Percentiles rank a stretch among this genome's conserved stretches.
Conservation (phyloP, 2,329 filamentous ascomycete species). For the Neopestalotiopsis sp. region DNA sequence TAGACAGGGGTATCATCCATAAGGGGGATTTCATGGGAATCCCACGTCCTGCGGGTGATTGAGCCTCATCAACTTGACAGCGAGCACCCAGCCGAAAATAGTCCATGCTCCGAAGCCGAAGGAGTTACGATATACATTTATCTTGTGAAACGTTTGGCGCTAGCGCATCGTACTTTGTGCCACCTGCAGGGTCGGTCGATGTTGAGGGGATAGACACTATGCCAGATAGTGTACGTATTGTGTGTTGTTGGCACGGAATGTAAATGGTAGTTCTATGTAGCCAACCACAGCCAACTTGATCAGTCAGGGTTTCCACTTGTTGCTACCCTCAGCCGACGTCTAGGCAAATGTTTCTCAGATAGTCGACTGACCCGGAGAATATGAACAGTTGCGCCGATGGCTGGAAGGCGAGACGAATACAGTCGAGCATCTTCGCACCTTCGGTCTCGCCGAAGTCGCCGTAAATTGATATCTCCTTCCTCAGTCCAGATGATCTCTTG, state of each 20-base stretch:
- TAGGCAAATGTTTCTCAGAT: background rate
- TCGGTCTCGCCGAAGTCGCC: background rate
- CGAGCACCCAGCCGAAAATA: slow-evolving; percentile 6
- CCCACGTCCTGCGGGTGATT: background rate
- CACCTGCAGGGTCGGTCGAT: background rate
- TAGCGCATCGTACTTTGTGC: slow-evolving; percentile 10
- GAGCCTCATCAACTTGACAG: slow-evolving; percentile 1
- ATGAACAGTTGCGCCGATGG: background rate
- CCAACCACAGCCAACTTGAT: background rate
- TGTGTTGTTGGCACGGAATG: background rate
- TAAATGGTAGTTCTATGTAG: background rate
- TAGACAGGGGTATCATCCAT: background rate
- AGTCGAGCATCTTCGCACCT: background rate
- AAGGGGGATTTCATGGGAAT: slow-evolving; percentile 1
- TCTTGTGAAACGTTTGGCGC: slow-evolving; percentile 2
- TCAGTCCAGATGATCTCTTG: background rate
- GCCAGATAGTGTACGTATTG: background rate
- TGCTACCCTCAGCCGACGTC: background rate
- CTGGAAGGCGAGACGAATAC: background rate
- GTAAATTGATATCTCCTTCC: background rate
- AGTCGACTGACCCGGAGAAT: background rate
- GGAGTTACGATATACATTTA: background rate
- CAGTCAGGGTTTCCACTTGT: background rate
- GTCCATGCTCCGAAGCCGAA: slow-evolving; percentile 2
- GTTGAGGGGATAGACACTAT: background rate